Evolutionary conservation across 148 eudicot genomes (phyloP).

Genomic region (Polygonum maritimum): DNA sequence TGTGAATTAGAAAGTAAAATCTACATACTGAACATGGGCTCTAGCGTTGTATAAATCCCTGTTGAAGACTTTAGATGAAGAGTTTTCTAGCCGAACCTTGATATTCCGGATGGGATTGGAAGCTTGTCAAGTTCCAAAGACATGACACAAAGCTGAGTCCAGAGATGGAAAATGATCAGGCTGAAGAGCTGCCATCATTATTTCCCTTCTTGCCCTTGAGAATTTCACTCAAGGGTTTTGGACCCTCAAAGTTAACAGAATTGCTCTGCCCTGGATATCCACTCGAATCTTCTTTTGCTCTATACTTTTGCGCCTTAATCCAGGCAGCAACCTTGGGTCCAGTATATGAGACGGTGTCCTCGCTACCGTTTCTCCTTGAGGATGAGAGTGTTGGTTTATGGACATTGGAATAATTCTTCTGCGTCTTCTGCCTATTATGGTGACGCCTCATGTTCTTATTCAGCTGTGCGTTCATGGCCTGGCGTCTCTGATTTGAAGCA

Average conservation of each 20-base stretch:
- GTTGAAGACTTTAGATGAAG: neutral
- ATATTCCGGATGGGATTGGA: neutral
- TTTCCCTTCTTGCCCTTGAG: slow-evolving; percentile 21
- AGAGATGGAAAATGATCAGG: neutral
- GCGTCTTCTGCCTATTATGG: slow-evolving; percentile 18
- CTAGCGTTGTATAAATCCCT: neutral
- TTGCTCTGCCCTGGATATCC: slow-evolving; percentile 3
- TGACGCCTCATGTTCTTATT: slow-evolving; percentile 19
- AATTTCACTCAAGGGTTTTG: slow-evolving; percentile 31
- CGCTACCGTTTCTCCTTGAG: slow-evolving; percentile 16
- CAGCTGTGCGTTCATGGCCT: slow-evolving; percentile 19
- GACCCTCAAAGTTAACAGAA: slow-evolving; percentile 22
- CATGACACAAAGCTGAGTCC: neutral
- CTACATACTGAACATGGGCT: neutral
- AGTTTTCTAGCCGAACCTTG: neutral
- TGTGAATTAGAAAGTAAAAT: neutral
- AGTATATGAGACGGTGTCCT: slow-evolving; percentile 22
- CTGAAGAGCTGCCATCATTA: neutral
- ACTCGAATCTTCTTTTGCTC: neutral
- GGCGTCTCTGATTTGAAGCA: slow-evolving; percentile 12
- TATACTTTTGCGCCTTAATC: slow-evolving; percentile 17
- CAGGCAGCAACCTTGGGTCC: slow-evolving; percentile 44
- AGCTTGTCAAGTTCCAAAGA: neutral
- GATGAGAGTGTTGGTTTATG: slow-evolving; percentile 16
- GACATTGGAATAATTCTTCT: slow-evolving; percentile 15